A percentile compares a stretch with the other conserved stretches of the same genome.
Conservation (phyloP, 1,284 basidiomycete species). For the Retiboletus fuscus region DNA sequence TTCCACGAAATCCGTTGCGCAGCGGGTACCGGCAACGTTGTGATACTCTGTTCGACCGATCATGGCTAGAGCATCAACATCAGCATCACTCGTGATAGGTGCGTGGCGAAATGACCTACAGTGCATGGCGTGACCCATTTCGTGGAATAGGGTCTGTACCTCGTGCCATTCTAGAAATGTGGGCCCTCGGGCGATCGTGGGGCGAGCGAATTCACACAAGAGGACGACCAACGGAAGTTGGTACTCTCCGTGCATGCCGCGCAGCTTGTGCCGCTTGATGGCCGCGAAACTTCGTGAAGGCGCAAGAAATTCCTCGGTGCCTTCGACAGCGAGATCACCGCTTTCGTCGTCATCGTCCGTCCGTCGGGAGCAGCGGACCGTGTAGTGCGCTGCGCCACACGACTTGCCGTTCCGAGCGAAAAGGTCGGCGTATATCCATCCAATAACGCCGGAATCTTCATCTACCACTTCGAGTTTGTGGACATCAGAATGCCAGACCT, state of each 20-base stretch:
- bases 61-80: conserved; percentile 77
- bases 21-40: conserved; percentile 98
- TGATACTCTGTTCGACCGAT: conserved; percentile 97
- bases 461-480: conserved; percentile 94
- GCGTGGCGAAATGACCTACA: conserved; percentile 69
- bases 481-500: conserved; percentile 91
- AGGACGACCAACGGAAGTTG: conserved; percentile 94
- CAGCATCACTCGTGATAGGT: conserved; percentile 25
- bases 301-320: conserved; percentile 52
- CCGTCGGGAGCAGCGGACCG: conserved; percentile 92
- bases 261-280: conserved; percentile 66
- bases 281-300: conserved; percentile 72
- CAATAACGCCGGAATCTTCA: conserved; percentile 86
- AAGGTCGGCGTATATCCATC: conserved; percentile 95
- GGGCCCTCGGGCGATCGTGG: conserved; percentile 70
- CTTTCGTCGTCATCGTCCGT: conserved; percentile 89
- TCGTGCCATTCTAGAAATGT: conserved; percentile 93
- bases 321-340: conserved; percentile 68
- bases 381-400: conserved; percentile 95
- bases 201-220: conserved; percentile 87
- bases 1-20: conserved; percentile 98
- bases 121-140: conserved; percentile 99
- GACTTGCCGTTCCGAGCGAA: conserved; percentile 90
- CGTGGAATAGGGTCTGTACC: conserved; percentile 95
- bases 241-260: conserved; percentile 75